Percentiles rank a stretch among this genome's conserved stretches.
Evolutionary conservation across 2,329 filamentous ascomycete genomes (phyloP).

Genomic region (Pyricularia sp.): DNA sequence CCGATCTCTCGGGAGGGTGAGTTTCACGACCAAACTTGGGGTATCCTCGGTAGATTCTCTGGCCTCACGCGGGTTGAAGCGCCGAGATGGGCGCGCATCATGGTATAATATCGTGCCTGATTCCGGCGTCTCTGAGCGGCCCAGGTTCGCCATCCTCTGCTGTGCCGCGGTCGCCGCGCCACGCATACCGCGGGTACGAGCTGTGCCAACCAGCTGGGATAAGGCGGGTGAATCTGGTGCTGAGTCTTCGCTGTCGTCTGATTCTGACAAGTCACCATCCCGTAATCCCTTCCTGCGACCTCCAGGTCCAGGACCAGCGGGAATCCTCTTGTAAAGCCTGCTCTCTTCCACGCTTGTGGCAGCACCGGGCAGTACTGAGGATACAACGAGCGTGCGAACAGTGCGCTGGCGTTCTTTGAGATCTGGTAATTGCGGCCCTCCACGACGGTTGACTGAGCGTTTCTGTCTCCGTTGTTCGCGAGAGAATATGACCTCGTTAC

Average conservation of each 20-base stretch:
- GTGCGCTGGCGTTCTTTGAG: conserved; percentile 91
- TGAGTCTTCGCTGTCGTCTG: conserved; percentile 86
- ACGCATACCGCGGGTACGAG: conserved; percentile 79
- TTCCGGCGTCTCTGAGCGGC: conserved; percentile 86
- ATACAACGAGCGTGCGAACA: conserved; percentile 85
- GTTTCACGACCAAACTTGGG: conserved; percentile 57
- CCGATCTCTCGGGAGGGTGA: conserved; percentile 65
- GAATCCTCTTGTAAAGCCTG: conserved; percentile 66
- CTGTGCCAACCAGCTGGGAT: conserved; percentile 65
- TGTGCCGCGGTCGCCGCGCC: conserved; percentile 81
- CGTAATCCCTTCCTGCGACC: conserved; percentile 26
- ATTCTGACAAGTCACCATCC: conserved; percentile 72
- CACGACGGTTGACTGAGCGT: conserved; percentile 85
- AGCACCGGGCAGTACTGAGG: conserved; percentile 82
- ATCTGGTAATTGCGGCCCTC: conserved; percentile 89
- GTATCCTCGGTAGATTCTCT: conserved; percentile 77
- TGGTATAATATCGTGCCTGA: conserved; percentile 46
- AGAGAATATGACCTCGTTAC: conserved; percentile 85
- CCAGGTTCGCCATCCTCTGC: conserved; percentile 73
- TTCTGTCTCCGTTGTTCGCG: conserved; percentile 92
- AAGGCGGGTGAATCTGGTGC: conserved; percentile 76
- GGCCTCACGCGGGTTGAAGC: conserved; percentile 47
- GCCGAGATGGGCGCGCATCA: conserved; percentile 61
- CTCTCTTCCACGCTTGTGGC: conserved; percentile 74
- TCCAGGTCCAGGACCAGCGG: conserved; percentile 2